These are phyloP conservation scores for Cladosporium sp. DNA, from an alignment of 2,329 filamentous ascomycete genomes.

Conservation along the genomic window DNA sequence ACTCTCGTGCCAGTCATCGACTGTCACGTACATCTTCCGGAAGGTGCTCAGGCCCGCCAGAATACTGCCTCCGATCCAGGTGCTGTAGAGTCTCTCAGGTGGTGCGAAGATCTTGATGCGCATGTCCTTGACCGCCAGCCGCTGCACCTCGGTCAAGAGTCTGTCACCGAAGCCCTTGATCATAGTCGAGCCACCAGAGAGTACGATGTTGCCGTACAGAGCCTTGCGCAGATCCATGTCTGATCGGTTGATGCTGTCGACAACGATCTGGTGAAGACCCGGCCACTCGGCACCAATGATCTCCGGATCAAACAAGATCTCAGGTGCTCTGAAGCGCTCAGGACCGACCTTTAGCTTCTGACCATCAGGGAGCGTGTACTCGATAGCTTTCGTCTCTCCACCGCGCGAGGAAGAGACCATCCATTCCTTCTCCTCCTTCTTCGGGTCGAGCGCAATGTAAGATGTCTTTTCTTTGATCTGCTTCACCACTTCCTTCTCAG, in stretches of 20 bases:
- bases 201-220: conserved; percentile 93
- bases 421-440: conserved; percentile 97
- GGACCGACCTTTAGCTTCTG: conserved; percentile 92
- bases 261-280: conserved; percentile 95
- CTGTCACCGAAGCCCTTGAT: conserved; percentile 97
- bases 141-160: conserved; percentile 86
- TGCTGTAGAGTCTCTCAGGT: conserved; percentile 96
- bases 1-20: conserved; percentile 98
- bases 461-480: conserved; percentile 94
- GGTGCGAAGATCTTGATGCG: conserved; percentile 98
- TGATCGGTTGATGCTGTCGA: conserved; percentile 91
- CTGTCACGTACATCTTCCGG: conserved; percentile 99
- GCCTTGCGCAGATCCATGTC: conserved; percentile 94
- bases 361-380: conserved; percentile 90
- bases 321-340: conserved; percentile 91
- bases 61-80: conserved; percentile 98
- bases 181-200: conserved; percentile 92
- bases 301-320: conserved; percentile 97
- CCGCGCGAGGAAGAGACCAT: conserved; percentile 66
- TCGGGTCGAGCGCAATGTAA: conserved; percentile 87
- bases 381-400: conserved; percentile 71
- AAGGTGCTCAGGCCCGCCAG: conserved; percentile 95
- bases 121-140: conserved; percentile 97
- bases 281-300: conserved; percentile 96
- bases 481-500: conserved; percentile 98